phyloP scores from a whole-genome alignment of 106 monocot species.

The Platanthera zijinensis region DNA sequence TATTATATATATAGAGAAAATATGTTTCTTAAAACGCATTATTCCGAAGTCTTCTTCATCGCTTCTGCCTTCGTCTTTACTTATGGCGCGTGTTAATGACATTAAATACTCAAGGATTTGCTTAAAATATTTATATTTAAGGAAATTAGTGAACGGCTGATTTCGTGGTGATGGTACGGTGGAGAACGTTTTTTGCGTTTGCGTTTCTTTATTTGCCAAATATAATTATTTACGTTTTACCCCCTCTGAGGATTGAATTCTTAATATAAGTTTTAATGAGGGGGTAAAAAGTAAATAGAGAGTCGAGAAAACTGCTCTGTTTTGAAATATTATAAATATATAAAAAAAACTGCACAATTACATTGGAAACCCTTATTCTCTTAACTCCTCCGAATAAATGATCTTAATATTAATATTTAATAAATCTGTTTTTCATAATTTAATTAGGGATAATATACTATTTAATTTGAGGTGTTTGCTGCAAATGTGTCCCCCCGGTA shows the following conservation, averaged over 20 bases:
- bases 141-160: not conserved
- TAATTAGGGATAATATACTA: too few species aligned
- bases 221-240: not conserved
- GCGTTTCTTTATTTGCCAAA: not conserved
- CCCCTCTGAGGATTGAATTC: not conserved
- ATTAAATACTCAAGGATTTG: conserved; percentile 8
- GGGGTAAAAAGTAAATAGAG: not conserved
- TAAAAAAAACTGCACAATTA: too few species aligned
- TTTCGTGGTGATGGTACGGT: not conserved
- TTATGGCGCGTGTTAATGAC: conserved; percentile 6
- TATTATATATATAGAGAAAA: not conserved
- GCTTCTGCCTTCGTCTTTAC: not conserved
- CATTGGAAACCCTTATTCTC: too few species aligned
- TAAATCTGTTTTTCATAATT: too few species aligned
- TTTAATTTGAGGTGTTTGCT: too few species aligned
- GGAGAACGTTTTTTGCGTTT: not conserved
- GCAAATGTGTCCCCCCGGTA: too few species aligned
- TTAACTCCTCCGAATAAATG: too few species aligned
- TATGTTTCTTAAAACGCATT: not conserved
- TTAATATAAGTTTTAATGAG: not conserved
- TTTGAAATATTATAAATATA: not conserved
- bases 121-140: not conserved
- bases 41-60: not conserved
- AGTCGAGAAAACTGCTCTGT: not conserved
- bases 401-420: too few species aligned